Evolutionary conservation across 306 rosid species (phyloP).

Genomic region (Pyrus communis): DNA sequence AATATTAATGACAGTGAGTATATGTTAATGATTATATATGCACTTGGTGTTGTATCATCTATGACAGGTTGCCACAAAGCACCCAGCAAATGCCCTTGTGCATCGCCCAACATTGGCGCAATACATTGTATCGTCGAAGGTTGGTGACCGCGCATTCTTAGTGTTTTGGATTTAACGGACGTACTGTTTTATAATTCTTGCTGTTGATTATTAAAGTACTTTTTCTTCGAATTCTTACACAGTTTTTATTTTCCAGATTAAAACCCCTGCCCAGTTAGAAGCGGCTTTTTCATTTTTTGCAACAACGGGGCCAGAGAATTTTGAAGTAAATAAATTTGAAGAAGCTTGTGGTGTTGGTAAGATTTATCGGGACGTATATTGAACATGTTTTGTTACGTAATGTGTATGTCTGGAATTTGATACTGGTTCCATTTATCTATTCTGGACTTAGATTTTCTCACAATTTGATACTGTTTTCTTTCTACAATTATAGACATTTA

Average conservation of each 20-base stretch:
- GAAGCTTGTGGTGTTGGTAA: constrained; percentile 94
- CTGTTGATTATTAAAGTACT: neutral
- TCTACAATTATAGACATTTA: neutral
- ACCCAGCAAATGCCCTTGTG: constrained; percentile 69
- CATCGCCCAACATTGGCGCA: constrained; percentile 66
- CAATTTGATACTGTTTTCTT: neutral
- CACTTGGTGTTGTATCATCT: constrained; percentile 4
- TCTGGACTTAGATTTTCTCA: neutral
- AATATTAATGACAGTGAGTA: neutral
- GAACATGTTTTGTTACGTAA: neutral
- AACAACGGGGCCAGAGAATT: constrained; percentile 33
- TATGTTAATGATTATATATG: neutral
- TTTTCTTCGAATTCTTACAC: neutral
- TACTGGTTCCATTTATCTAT: neutral
- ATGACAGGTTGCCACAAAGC: constrained; percentile 86
- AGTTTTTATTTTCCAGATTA: constrained; percentile 49
- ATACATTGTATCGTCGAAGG: constrained; percentile 71
- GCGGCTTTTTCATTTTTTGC: constrained; percentile 68
- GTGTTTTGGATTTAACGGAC: neutral
- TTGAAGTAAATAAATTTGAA: constrained; percentile 59
- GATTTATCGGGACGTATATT: neutral
- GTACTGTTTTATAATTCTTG: neutral
- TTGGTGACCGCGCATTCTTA: neutral
- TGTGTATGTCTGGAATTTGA: neutral
- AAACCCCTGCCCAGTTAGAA: constrained; percentile 78